A percentile compares a stretch with the other conserved stretches of the same genome.
phyloP scores from a whole-genome alignment of 2,329 filamentous ascomycete species.

The Aspergillaceae sp. region DNA sequence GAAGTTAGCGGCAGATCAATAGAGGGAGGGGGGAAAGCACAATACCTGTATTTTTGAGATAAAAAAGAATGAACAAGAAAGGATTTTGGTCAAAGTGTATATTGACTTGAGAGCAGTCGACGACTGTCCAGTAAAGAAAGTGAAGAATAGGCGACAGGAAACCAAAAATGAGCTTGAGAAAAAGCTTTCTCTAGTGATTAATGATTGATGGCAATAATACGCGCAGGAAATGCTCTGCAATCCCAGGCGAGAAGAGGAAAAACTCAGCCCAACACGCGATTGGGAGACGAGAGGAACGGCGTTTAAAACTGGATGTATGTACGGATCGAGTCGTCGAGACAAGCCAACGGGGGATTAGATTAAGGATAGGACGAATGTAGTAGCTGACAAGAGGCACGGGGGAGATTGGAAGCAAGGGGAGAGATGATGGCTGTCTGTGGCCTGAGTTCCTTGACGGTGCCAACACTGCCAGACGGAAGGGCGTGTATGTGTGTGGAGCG shows the following conservation, averaged over 20 bases:
- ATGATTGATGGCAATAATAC: conserved; percentile 4
- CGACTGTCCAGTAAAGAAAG: conserved; percentile 2
- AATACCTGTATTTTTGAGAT: conserved; percentile 9
- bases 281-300: conserved; percentile 2
- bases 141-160: conserved; percentile 14
- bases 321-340: not conserved
- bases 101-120: conserved; percentile 2
- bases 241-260: conserved; percentile 15
- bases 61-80: conserved; percentile 3
- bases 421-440: conserved; percentile 9
- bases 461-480: not conserved
- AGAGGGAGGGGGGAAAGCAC: too few relatives aligned
- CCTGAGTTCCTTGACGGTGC: not conserved
- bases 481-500: not conserved
- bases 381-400: conserved; percentile 1
- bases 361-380: conserved; percentile 2
- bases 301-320: not conserved
- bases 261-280: conserved; percentile 11
- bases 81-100: conserved; percentile 12
- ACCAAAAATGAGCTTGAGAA: conserved; percentile 10
- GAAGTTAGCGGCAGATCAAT: conserved; percentile 3
- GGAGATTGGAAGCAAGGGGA: conserved; percentile 22
- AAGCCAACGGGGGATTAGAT: not conserved
- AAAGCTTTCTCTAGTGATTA: conserved; percentile 2
- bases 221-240: conserved; percentile 31